Evolutionary conservation across 352 stramenopile species (phyloP), one percentile per base, ranked within the genome.

Genomic region (Globisporangium lucens): DNA sequence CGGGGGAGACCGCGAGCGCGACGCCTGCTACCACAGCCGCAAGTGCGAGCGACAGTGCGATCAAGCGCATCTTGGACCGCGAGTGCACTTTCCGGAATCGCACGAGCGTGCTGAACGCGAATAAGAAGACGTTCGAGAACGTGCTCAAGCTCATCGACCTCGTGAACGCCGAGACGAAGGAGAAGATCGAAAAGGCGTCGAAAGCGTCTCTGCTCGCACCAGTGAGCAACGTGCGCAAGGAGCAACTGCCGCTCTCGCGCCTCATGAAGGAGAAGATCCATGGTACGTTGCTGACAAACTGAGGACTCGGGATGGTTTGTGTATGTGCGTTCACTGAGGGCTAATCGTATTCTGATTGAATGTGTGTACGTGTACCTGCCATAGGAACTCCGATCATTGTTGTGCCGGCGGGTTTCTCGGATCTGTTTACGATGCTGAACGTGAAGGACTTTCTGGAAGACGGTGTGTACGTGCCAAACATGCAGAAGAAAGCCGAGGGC

Each of bases 351-450:
- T 41, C 13, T 20, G 10, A 47, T 7, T 56, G 20, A 13, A 20
- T 59, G 1, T 41, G 51, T 65, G 13, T 9, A 61, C 35, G 22
- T 15, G 30, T 33, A 33, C 30, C 2, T 62, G 10, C 17, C 15
- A 22, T 59, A 91, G 83, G 87, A 24, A 96, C 83, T 8, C 89
- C 89, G n/a, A 97, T 97, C 62, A 97, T 97, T 75, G 87, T 97
- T 30, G 86, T 97, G 9, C 91, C 91, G 0, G 90, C 89, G 0
- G 89, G 89, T 2, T 91, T 91, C 56, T 95, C 87, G 30, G 87
- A 96, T 57, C 56, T 97, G 53, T 84, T 97, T 35, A 97, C 88
- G 51, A 90, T 97, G 80, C 78, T 95, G 36, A 97, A 97, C 61
- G 86, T 83, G 49, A 89, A 83, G 41, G 91, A 97, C 63, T 97